A percentile compares a stretch with the other conserved stretches of the same genome.
Evolutionary conservation across 768 basidiomycete species (phyloP).

Genomic region (Boletus subparvulus): DNA sequence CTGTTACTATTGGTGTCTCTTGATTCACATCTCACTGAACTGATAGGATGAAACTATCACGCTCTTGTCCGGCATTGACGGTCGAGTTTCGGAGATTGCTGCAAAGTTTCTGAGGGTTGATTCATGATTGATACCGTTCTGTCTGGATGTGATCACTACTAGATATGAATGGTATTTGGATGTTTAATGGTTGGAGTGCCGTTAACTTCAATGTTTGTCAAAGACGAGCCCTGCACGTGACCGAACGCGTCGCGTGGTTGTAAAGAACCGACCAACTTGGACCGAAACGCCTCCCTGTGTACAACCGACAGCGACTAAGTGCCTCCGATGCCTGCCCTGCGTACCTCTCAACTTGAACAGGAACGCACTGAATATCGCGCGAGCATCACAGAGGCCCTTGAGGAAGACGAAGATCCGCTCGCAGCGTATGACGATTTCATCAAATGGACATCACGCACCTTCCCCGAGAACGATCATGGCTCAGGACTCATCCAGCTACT

Average conservation of each 20-base stretch:
- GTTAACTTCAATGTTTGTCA: too few species aligned
- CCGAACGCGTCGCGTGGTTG: constrained; percentile 31
- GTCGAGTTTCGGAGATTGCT: constrained; percentile 22
- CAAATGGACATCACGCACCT: constrained; percentile 84
- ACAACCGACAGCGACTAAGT: constrained; percentile 7
- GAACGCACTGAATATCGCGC: constrained; percentile 33
- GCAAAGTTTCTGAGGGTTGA: constrained; percentile 4
- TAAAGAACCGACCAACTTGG: constrained; percentile 12
- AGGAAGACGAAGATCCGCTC: constrained; percentile 84
- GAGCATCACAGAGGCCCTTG: constrained; percentile 51
- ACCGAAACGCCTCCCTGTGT: not conserved
- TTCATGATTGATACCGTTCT: not conserved
- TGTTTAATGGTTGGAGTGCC: too few species aligned
- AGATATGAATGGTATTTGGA: too few species aligned
- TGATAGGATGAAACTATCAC: constrained; percentile 24
- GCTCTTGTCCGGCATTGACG: constrained; percentile 20
- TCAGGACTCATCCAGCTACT: constrained; percentile 81
- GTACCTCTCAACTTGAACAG: constrained; percentile 30
- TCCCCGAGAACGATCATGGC: constrained; percentile 61
- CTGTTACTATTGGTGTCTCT: not conserved
- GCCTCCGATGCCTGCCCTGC: constrained; percentile 24
- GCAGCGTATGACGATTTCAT: constrained; percentile 85
- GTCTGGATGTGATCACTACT: not conserved
- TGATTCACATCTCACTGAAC: not conserved
- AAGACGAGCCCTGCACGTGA: constrained; percentile 23